Base-by-base conservation (phyloP, 257 asterid genomes). In the Dorcoceras hygrometricum region DNA sequence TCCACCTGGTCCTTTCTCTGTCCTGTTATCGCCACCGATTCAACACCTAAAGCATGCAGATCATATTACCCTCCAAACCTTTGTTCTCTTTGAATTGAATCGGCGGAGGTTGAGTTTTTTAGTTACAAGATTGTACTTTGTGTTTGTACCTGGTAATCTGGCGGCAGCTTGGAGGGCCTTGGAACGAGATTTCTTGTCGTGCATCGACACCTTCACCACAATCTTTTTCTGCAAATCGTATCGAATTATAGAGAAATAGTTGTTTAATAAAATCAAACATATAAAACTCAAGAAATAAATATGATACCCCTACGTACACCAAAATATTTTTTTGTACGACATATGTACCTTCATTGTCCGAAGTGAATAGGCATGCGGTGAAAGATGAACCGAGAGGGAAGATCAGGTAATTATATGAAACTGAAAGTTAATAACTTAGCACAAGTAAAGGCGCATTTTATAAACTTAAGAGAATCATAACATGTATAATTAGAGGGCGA, bases 151-250 rank as follows among this genome's bases (percentile, higher is more conserved):
- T 25, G 75, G 71, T 4, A 72, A 68, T 16, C 87, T 56, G 14
- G 83, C 84, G 0, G 79, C 71, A 14, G 63, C 61, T 75, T 75
- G 71, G 46, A 84, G 71, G 63, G 88, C 81, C 62, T 73, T 84
- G 68, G 74, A 61, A 34, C 87, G 90, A 29, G 75, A 65, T 66
- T 80, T 80, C 2, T 76, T 63, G 23, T 78, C 77, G 71, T 65
- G 68, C 82, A 83, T 65, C 0, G 77, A 64, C 59, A 86, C 72
- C 68, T 24, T 69, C 20, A 89, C 72, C 72, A 89, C 83, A n/a
- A 87, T 69, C 80, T 81, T 83, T 73, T 70, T 68, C 96, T 89
- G 87, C 76, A 70, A 57, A 23, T 10, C 23, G 22, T 43, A 65
- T 12, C 5, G 12, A 36, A 39, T 39, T 39, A 39, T 39, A 2